These are phyloP conservation scores for Clonostachys solani DNA, from an alignment of 2,329 filamentous ascomycete species.

Conservation along the genomic window DNA sequence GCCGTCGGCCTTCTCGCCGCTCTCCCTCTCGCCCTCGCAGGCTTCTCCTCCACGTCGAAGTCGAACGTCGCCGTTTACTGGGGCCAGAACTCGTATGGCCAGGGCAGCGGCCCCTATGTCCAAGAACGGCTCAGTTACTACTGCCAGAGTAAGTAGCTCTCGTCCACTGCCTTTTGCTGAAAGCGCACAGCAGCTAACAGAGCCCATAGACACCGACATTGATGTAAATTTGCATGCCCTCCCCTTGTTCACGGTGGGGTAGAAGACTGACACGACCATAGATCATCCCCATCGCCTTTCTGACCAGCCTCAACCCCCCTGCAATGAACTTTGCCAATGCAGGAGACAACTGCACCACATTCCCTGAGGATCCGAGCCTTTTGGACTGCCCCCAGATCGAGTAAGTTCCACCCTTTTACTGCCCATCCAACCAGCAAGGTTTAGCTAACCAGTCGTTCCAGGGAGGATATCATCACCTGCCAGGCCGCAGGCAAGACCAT, in stretches of 20 bases:
- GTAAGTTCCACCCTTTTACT: constrained; percentile 29
- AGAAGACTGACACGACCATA: not conserved
- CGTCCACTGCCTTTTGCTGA: not conserved
- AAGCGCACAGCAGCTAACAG: not conserved
- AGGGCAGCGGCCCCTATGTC: constrained; percentile 32
- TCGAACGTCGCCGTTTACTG: constrained; percentile 64
- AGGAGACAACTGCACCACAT: constrained; percentile 55
- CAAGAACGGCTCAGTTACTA: constrained; percentile 56
- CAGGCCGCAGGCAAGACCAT: constrained; percentile 65
- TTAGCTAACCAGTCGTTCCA: constrained; percentile 8
- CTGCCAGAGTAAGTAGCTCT: constrained; percentile 44
- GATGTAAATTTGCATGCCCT: constrained; percentile 27
- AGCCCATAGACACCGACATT: constrained; percentile 32
- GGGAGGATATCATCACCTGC: constrained; percentile 52
- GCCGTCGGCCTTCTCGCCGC: constrained; percentile 12
- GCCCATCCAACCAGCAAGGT: not conserved
- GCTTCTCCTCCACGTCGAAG: constrained; percentile 36
- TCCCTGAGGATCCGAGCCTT: constrained; percentile 48
- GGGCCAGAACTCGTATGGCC: constrained; percentile 62
- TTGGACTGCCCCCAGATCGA: constrained; percentile 61
- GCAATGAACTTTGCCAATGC: constrained; percentile 62
- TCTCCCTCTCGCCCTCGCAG: constrained; percentile 26
- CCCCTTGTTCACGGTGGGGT: constrained; percentile 17
- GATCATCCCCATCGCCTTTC: constrained; percentile 61
- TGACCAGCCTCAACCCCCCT: constrained; percentile 50